Evolutionary conservation across 164 flowering plant genomes (phyloP).

Genomic region (Dillenia suffruticosa): DNA sequence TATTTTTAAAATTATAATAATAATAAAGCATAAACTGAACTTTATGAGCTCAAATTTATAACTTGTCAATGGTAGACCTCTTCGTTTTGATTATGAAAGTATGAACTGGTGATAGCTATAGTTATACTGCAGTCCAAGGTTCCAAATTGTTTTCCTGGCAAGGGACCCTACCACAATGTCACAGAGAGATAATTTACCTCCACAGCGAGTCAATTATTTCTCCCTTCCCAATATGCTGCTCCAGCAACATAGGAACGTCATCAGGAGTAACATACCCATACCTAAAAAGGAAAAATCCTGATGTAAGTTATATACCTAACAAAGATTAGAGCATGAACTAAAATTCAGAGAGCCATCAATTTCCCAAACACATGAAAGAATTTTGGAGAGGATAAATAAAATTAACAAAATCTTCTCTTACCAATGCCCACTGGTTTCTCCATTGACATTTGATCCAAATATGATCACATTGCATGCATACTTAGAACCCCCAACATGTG

Average conservation of each 20-base stretch:
- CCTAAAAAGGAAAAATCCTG: constrained; percentile 30
- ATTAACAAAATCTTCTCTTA: constrained; percentile 21
- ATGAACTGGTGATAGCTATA: too few relatives aligned
- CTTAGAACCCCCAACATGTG: constrained; percentile 91
- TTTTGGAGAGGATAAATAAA: not conserved
- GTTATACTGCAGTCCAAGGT: too few relatives aligned
- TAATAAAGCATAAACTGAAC: too few relatives aligned
- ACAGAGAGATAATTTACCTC: constrained; percentile 42
- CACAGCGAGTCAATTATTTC: constrained; percentile 69
- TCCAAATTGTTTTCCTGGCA: too few relatives aligned
- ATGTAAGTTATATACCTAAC: too few relatives aligned
- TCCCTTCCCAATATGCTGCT: constrained; percentile 75
- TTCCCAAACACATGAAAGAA: not conserved
- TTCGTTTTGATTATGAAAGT: too few relatives aligned
- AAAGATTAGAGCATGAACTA: not conserved
- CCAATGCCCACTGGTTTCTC: constrained; percentile 80
- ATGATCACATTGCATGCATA: constrained; percentile 94
- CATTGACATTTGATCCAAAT: constrained; percentile 50
- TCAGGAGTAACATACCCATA: constrained; percentile 93
- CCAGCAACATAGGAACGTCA: constrained; percentile 74
- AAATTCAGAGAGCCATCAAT: not conserved
- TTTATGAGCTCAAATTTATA: too few relatives aligned
- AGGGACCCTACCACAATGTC: too few relatives aligned
- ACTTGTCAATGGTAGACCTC: too few relatives aligned
- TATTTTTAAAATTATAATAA: too few relatives aligned